Evolutionary conservation across 208 protist species (phyloP).

Genomic region (Vickermania ingenoplastis): DNA sequence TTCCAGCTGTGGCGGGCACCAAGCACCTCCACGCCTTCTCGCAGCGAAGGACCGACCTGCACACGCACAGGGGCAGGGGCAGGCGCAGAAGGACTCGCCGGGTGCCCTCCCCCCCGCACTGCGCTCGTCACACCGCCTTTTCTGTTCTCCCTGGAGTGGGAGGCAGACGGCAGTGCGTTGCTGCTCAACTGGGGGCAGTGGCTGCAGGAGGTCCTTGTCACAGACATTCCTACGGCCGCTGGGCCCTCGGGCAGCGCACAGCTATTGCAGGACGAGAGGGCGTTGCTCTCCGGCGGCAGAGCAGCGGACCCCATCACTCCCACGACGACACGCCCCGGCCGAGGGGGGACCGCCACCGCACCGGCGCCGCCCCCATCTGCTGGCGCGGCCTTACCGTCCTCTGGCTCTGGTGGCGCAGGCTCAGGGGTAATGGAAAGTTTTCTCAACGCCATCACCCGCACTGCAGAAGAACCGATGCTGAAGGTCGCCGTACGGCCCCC

Average conservation of each 20-base stretch:
- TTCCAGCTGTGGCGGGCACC: too few relatives aligned
- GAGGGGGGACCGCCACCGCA: neutral
- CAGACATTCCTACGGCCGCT: neutral
- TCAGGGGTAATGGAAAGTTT: neutral
- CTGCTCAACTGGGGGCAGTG: slow-evolving; percentile 62
- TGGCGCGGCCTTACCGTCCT: too few relatives aligned
- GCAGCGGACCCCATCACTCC: too few relatives aligned
- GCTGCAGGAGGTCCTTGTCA: slow-evolving; percentile 41
- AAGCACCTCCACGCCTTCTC: neutral
- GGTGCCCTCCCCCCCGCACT: neutral
- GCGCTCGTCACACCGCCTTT: neutral
- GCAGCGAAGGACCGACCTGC: neutral
- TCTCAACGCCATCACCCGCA: neutral
- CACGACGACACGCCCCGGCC: neutral
- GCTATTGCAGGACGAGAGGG: too few relatives aligned
- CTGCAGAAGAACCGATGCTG: neutral
- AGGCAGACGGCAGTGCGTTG: slow-evolving; percentile 10
- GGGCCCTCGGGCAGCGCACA: neutral
- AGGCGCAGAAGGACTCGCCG: neutral
- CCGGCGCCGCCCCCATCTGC: neutral
- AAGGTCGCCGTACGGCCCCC: neutral
- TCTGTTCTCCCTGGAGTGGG: neutral
- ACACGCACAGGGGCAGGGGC: neutral
- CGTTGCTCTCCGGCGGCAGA: too few relatives aligned
- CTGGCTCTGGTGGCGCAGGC: too few relatives aligned